Percentiles rank a stretch among this genome's conserved stretches.
Evolutionary conservation across 805 yeast species (phyloP).

Genomic region (Kregervanrija fluxuum): DNA sequence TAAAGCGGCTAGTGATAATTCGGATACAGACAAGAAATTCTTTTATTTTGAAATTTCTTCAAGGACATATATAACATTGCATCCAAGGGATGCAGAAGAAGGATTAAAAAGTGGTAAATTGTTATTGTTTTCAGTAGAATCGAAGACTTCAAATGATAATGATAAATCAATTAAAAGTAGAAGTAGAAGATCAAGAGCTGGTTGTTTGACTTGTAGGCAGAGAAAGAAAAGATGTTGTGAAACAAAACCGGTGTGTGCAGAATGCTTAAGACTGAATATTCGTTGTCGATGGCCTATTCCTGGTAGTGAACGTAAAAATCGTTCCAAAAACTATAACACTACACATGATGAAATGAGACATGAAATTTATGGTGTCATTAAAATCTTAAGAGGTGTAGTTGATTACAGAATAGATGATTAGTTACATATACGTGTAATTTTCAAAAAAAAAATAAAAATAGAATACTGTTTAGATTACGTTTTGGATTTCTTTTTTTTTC

Average conservation of each 20-base stretch:
- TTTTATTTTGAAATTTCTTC: no score
- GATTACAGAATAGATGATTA: slow-evolving; percentile 32
- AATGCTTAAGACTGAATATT: slow-evolving; percentile 58
- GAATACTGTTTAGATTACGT: no score
- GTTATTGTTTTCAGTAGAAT: background rate
- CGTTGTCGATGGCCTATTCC: slow-evolving; percentile 71
- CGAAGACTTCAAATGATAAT: background rate
- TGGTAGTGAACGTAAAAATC: slow-evolving; percentile 52
- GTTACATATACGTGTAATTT: background rate
- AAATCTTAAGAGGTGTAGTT: slow-evolving; percentile 56
- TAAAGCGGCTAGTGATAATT: no score
- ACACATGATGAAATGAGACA: slow-evolving; percentile 49
- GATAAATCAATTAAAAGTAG: slow-evolving; percentile 10
- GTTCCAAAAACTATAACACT: slow-evolving; percentile 42
- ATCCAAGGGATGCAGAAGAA: slow-evolving; percentile 1
- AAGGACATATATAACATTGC: slow-evolving; percentile 7
- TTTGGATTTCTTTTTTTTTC: no score
- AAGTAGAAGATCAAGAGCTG: slow-evolving; percentile 55
- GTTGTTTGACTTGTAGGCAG: slow-evolving; percentile 72
- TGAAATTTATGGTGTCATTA: slow-evolving; percentile 49
- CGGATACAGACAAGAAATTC: no score
- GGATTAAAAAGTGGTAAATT: background rate
- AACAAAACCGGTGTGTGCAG: slow-evolving; percentile 55
- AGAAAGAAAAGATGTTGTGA: slow-evolving; percentile 79
- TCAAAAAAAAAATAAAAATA: no score